Evolutionary conservation across 306 rosid species (phyloP).

Genomic region (Dicorynia guianensis): DNA sequence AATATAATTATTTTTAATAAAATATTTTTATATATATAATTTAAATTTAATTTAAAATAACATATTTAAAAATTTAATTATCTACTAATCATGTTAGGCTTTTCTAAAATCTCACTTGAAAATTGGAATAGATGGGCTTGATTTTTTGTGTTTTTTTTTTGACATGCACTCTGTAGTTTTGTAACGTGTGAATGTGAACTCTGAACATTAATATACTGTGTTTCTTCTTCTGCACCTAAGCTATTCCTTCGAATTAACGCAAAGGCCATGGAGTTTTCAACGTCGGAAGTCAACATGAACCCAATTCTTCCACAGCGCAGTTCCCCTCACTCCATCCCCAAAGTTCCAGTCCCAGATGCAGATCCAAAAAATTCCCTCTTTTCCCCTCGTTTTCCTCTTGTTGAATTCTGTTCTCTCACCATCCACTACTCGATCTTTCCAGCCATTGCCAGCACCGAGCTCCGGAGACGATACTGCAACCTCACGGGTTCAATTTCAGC

Average conservation of each 20-base stretch:
- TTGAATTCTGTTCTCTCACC: conserved; percentile 14
- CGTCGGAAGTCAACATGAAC: conserved; percentile 25
- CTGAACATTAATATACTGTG: neutral
- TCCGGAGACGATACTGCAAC: conserved; percentile 14
- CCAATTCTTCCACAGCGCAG: neutral
- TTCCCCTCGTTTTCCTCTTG: conserved; percentile 29
- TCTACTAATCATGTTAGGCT: no score
- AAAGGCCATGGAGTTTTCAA: conserved; percentile 27
- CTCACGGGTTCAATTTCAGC: neutral
- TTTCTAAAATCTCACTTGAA: no score
- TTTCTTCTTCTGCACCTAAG: conserved; percentile 34
- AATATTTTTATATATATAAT: no score
- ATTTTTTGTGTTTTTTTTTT: no score
- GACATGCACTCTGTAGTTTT: no score
- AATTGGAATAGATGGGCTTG: no score
- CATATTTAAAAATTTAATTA: no score
- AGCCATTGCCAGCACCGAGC: conserved; percentile 38
- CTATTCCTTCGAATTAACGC: conserved; percentile 30
- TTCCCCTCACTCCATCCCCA: neutral
- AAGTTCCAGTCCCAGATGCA: conserved; percentile 9
- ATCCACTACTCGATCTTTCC: conserved; percentile 29
- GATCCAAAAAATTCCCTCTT: neutral
- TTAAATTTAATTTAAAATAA: no score
- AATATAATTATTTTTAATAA: no score
- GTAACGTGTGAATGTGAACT: no score